phyloP scores from a whole-genome alignment of 495 filamentous ascomycete species.

The Xylaria scruposa region DNA sequence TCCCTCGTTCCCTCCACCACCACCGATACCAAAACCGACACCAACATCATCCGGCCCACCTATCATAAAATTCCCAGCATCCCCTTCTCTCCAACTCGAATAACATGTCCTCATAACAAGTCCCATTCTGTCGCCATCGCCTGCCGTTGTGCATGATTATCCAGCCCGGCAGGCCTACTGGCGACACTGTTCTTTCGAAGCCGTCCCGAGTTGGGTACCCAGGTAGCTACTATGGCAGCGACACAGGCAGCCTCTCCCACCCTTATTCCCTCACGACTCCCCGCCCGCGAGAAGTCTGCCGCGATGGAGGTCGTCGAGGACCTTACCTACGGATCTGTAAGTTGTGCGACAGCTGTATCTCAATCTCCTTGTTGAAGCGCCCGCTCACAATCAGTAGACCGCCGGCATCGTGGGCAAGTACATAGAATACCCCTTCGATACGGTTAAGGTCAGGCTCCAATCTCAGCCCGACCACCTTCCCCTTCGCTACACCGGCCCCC shows the following conservation, averaged over 20 bases:
- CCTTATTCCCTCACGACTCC: conserved; percentile 13
- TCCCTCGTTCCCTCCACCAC: conserved; percentile 1
- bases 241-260: conserved; percentile 25
- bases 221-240: conserved; percentile 34
- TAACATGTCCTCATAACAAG: conserved; percentile 35
- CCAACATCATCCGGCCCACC: conserved; percentile 31
- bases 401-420: conserved; percentile 93
- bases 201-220: conserved; percentile 26
- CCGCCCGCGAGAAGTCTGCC: conserved; percentile 50
- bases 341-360: conserved; percentile 37
- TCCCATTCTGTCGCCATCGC: conserved; percentile 36
- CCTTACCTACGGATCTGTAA: conserved; percentile 82
- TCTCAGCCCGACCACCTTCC: conserved; percentile 84
- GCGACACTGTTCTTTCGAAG: conserved; percentile 19
- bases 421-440: conserved; percentile 98
- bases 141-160: conserved; percentile 35
- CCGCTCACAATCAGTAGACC: conserved; percentile 51
- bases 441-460: conserved; percentile 85
- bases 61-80: conserved; percentile 27
- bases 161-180: conserved; percentile 30
- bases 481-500: conserved; percentile 80
- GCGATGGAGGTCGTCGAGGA: conserved; percentile 77
- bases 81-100: conserved; percentile 23
- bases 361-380: not conserved
- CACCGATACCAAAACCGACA: conserved; percentile 23